These are phyloP conservation scores for Craspedostauros australis DNA, from an alignment of 108 stramenopile species.

Conservation along the genomic window DNA sequence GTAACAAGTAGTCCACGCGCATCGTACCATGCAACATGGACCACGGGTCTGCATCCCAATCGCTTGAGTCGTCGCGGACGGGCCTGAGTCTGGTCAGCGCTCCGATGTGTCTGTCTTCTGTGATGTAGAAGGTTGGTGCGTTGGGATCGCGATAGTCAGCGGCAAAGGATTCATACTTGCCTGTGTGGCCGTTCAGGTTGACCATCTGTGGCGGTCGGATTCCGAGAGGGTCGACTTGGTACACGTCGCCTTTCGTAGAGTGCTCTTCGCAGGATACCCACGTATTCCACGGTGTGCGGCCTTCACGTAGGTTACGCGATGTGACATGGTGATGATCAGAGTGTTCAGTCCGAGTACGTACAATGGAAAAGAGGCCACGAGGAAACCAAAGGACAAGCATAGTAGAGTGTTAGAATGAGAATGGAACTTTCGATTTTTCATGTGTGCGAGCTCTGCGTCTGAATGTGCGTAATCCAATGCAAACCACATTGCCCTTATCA, in stretches of 20 bases:
- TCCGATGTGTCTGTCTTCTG: slow-evolving; percentile 21
- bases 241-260: slow-evolving; percentile 31
- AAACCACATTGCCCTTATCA: too few relatives aligned
- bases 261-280: slow-evolving; percentile 65
- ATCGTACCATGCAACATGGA: slow-evolving; percentile 14
- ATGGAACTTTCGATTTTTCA: too few relatives aligned
- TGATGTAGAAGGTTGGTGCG: slow-evolving; percentile 30
- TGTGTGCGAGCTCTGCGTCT: too few relatives aligned
- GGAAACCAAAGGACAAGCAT: too few relatives aligned
- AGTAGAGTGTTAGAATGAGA: too few relatives aligned
- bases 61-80: slow-evolving; percentile 6
- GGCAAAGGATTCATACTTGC: slow-evolving; percentile 16
- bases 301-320: too few relatives aligned
- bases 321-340: too few relatives aligned
- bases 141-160: slow-evolving; percentile 25
- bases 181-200: too few relatives aligned
- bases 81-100: slow-evolving; percentile 33
- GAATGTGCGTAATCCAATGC: too few relatives aligned
- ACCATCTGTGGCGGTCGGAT: too few relatives aligned
- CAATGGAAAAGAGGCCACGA: too few relatives aligned
- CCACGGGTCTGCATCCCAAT: slow-evolving; percentile 35
- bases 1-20: slow-evolving; percentile 7
- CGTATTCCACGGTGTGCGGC: too few relatives aligned
- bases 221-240: slow-evolving; percentile 61
- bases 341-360: background rate